These are phyloP conservation scores for Sugiyamaella floridensis DNA, from an alignment of 805 yeast species.

Conservation along the genomic window DNA sequence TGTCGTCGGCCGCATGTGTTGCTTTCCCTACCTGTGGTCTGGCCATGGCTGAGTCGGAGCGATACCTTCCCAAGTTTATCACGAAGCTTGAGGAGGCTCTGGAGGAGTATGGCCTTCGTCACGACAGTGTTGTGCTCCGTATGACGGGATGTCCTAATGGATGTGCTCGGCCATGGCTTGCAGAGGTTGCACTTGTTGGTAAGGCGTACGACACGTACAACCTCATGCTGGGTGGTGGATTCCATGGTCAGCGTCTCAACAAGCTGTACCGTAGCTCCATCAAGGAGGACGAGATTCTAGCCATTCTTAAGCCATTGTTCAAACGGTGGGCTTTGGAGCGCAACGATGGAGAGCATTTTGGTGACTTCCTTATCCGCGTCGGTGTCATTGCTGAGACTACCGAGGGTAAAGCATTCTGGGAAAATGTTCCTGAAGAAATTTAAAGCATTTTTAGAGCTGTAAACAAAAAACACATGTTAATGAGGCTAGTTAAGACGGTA, in stretches of 20 bases:
- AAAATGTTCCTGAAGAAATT: constrained; percentile 81
- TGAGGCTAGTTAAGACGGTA: too few species aligned
- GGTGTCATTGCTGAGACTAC: constrained; percentile 85
- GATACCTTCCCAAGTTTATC: constrained; percentile 78
- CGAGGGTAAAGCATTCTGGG: constrained; percentile 93
- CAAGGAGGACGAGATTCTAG: constrained; percentile 82
- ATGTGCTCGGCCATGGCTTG: constrained; percentile 97
- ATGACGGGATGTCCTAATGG: constrained; percentile 99
- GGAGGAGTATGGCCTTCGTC: constrained; percentile 89
- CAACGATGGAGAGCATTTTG: constrained; percentile 86
- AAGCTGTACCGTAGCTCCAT: constrained; percentile 82
- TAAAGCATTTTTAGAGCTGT: constrained; percentile 5
- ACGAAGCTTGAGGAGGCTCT: constrained; percentile 76
- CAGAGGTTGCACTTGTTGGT: constrained; percentile 92
- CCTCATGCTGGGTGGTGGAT: constrained; percentile 93
- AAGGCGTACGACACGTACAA: constrained; percentile 92
- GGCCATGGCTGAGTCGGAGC: constrained; percentile 98
- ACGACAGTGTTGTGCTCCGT: constrained; percentile 91
- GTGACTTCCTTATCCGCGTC: constrained; percentile 81
- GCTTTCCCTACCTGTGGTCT: constrained; percentile 98
- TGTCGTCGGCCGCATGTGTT: constrained; percentile 93
- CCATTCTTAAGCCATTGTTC: constrained; percentile 73
- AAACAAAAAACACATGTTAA: neutral
- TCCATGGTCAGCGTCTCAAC: constrained; percentile 85
- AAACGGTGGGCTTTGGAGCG: constrained; percentile 93